Percentiles rank a stretch among this genome's conserved stretches.
phyloP scores from a whole-genome alignment of 345 rosid genomes.

The rapeseed (Brassica napus) region Da-Ae NC_063448.1:36828001-36828500 shows the following conservation, averaged over 20 bases:
- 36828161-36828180: neutral
- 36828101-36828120: too few species aligned
- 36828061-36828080: neutral
- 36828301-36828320: neutral
- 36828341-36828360: slow-evolving; percentile 30
- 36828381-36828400: slow-evolving; percentile 9
- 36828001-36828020: neutral
- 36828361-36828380: slow-evolving; percentile 2
- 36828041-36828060: neutral
- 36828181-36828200: neutral
- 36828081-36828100: too few species aligned
- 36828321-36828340: slow-evolving; percentile 24
- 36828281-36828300: neutral
- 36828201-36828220: neutral
- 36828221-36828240: neutral
- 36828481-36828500: slow-evolving; percentile 36
- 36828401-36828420: slow-evolving; percentile 26
- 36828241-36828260: neutral
- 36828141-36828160: neutral
- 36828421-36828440: slow-evolving; percentile 42
- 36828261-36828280: neutral
- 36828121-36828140: neutral
- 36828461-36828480: slow-evolving; percentile 39
- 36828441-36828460: slow-evolving; percentile 31
- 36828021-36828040: neutral